These are phyloP conservation scores for Nicotiana rustica DNA, from an alignment of 305 asterid species.

Conservation along the genomic window DNA sequence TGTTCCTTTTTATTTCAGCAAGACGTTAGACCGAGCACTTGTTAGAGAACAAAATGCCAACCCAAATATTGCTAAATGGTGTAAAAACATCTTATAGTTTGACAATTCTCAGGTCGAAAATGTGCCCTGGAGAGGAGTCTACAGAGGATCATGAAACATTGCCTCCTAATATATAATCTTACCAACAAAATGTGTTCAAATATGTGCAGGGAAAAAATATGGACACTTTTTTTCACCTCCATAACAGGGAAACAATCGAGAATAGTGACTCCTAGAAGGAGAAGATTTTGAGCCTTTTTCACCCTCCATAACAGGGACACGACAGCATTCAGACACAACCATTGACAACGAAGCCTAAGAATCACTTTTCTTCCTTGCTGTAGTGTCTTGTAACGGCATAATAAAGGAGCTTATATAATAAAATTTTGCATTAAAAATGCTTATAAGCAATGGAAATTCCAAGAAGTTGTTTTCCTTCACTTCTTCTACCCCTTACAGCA, in stretches of 20 bases:
- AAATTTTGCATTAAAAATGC: not conserved
- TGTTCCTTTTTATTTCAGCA: not conserved
- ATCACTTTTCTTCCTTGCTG: not conserved
- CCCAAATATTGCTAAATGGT: slow-evolving; percentile 5
- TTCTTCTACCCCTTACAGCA: not conserved
- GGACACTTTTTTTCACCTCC: not conserved
- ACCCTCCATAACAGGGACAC: not conserved
- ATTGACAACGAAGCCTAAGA: slow-evolving; percentile 5
- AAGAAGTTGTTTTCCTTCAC: not conserved
- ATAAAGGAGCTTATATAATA: not conserved
- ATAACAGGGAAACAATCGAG: slow-evolving; percentile 1
- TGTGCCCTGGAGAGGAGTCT: not conserved
- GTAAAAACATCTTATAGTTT: not conserved
- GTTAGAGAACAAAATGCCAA: not conserved
- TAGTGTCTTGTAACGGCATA: not conserved
- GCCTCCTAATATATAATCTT: not conserved
- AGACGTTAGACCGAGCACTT: not conserved
- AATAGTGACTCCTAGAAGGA: not conserved
- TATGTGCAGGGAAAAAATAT: not conserved
- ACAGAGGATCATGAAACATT: slow-evolving; percentile 8
- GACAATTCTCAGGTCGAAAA: not conserved
- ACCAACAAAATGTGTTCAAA: not conserved
- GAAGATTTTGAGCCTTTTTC: slow-evolving; percentile 4
- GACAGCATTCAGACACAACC: not conserved
- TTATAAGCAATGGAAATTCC: slow-evolving; percentile 11